Evolutionary conservation across 805 yeast genomes (phyloP).

Genomic region (Metschnikowia dekortorum): DNA sequence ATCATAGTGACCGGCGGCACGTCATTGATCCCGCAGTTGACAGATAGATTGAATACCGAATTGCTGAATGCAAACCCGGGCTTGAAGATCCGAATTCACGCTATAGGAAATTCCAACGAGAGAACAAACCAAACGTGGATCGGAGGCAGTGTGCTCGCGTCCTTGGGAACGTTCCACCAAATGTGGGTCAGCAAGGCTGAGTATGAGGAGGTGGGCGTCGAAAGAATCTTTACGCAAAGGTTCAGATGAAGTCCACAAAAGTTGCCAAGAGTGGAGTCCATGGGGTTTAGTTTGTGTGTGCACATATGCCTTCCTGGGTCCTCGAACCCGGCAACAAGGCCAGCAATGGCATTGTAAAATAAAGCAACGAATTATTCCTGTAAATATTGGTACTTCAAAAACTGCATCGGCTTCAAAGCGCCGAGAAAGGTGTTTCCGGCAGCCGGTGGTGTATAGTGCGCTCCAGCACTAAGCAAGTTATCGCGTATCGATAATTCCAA

Average conservation of each 20-base stretch:
- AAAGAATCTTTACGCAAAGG: slow-evolving; percentile 72
- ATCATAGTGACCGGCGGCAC: slow-evolving; percentile 84
- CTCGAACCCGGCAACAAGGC: no score
- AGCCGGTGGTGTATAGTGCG: background rate
- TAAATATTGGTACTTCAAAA: no score
- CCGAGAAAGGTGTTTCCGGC: background rate
- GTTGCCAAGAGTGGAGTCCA: no score
- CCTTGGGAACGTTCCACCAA: slow-evolving; percentile 92
- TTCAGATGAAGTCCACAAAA: slow-evolving; percentile 50
- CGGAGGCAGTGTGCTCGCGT: slow-evolving; percentile 85
- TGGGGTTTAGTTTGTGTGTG: no score
- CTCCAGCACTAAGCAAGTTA: background rate
- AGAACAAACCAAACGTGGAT: slow-evolving; percentile 83
- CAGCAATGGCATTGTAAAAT: background rate
- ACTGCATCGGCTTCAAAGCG: no score
- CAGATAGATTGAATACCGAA: slow-evolving; percentile 71
- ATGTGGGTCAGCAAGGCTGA: slow-evolving; percentile 88
- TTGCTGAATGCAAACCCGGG: slow-evolving; percentile 72
- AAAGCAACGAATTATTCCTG: background rate
- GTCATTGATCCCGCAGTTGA: slow-evolving; percentile 74
- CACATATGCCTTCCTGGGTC: no score
- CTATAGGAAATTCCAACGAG: slow-evolving; percentile 74
- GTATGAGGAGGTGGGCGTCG: slow-evolving; percentile 84
- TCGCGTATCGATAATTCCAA: background rate
- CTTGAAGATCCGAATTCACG: slow-evolving; percentile 75